Base-by-base conservation (phyloP, 805 yeast species). In the Yamadazyma olivae region DNA sequence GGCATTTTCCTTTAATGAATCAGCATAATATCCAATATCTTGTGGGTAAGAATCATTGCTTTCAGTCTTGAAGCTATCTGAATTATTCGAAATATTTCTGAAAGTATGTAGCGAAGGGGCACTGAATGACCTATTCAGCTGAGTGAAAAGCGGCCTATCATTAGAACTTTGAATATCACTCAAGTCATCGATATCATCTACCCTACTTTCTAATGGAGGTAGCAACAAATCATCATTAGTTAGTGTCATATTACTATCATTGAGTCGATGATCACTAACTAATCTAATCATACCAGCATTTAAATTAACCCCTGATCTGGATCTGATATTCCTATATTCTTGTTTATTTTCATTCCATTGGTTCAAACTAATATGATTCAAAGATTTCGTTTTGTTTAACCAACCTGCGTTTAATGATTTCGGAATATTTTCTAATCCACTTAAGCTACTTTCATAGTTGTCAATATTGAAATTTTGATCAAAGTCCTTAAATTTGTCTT, bases 81-180 rank as follows among this genome's bases (percentile, higher is more conserved):
- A 37, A n/a, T 32, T 36, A 12, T 24, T 29, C 2, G 51, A 39
- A 13, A 41, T 32, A 27, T 59, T 49, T 27, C 70, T 51, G 43
- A 53, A 64, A 3, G 71, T 64, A 39, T 64, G 66, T 29, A 65
- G 51, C 3, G 71, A 64, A 7, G 72, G 72, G 3, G 71, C 72
- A 45, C 68, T 59, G 30, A 46, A 46, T 2, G 67, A 57, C 15
- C 63, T 33, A 38, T 45, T 49, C 57, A 52, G 54, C 9, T 47
- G 39, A 17, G 45, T 30, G 38, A 39, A 44, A 21, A 32, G 13
- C 7, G 41, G 40, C 9, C 25, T 31, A 3, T 24, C 19, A 19
- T 23, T 17, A 12, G 20, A 22, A 21, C 33, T 39, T 37, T 44
- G 41, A 17, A 58, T 29, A 27, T 59, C 65, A 33, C 61, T 55